Percentiles rank a stretch among this genome's conserved stretches.
Conservation (phyloP, 345 rosid genomes). For the Citrus cavaleriei region DNA sequence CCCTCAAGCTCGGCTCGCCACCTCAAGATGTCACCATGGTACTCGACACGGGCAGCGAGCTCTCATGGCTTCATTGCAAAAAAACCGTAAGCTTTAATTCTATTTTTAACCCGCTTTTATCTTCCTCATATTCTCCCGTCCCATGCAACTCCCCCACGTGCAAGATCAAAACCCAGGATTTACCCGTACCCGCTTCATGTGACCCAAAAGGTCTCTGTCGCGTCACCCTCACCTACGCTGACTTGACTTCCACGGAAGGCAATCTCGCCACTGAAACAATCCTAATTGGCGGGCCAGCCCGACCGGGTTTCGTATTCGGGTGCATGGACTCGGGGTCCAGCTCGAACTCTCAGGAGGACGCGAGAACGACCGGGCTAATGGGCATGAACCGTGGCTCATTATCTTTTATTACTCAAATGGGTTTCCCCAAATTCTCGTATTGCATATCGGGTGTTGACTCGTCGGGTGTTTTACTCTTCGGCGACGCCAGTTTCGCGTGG, state of each 20-base stretch:
- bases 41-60: conserved; percentile 79
- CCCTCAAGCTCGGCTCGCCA: conserved; percentile 64
- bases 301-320: conserved; percentile 53
- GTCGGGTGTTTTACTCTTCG: conserved; percentile 62
- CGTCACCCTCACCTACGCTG: conserved; percentile 53
- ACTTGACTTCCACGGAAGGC: conserved; percentile 58
- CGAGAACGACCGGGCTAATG: conserved; percentile 66
- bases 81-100: conserved; percentile 25
- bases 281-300: conserved; percentile 36
- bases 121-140: conserved; percentile 42
- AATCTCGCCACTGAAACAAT: conserved; percentile 53
- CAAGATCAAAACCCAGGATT: conserved; percentile 46
- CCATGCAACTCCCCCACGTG: conserved; percentile 50
- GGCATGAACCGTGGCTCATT: conserved; percentile 83
- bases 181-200: conserved; percentile 44
- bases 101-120: conserved; percentile 36
- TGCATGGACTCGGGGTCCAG: conserved; percentile 73
- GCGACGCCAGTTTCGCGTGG: conserved; percentile 49
- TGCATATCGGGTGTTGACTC: conserved; percentile 75
- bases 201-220: conserved; percentile 47
- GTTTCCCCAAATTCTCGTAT: conserved; percentile 65
- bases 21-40: conserved; percentile 65
- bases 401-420: conserved; percentile 66
- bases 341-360: conserved; percentile 55
- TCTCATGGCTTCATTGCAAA: conserved; percentile 69